phyloP scores from a whole-genome alignment of 306 rosid genomes.

The Cicer yamashitae region DNA sequence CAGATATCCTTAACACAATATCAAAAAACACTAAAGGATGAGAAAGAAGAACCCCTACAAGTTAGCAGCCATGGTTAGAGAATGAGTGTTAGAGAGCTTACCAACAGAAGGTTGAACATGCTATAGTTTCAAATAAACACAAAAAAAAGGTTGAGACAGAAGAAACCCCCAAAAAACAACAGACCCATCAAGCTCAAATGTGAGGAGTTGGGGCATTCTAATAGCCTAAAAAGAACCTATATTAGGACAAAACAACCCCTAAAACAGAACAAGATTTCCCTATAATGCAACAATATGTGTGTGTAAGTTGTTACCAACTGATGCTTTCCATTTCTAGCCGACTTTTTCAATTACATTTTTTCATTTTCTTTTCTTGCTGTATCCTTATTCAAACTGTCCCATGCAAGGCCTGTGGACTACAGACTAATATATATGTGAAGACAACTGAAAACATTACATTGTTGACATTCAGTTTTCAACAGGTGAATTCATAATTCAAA shows the following conservation, averaged over 20 bases:
- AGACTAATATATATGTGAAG: conserved; percentile 20
- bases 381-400: conserved; percentile 5
- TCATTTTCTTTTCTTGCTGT: not conserved
- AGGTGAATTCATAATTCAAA: not conserved
- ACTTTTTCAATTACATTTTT: not conserved
- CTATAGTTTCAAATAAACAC: not conserved
- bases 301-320: not conserved
- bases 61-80: no score
- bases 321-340: conserved; percentile 10
- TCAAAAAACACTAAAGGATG: no score
- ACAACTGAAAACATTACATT: conserved; percentile 21
- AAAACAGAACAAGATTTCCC: not conserved
- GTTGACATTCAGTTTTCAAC: conserved; percentile 24
- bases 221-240: not conserved
- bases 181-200: not conserved
- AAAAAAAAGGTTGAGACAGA: not conserved
- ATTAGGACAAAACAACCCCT: not conserved
- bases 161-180: conserved; percentile 2
- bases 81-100: no score
- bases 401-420: conserved; percentile 17
- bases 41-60: no score
- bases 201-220: not conserved
- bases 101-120: not conserved
- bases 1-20: no score
- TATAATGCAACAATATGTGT: not conserved